These are phyloP conservation scores for Durusdinium trenchii DNA, from an alignment of 73 alveolate genomes.

Conservation along the genomic window DNA sequence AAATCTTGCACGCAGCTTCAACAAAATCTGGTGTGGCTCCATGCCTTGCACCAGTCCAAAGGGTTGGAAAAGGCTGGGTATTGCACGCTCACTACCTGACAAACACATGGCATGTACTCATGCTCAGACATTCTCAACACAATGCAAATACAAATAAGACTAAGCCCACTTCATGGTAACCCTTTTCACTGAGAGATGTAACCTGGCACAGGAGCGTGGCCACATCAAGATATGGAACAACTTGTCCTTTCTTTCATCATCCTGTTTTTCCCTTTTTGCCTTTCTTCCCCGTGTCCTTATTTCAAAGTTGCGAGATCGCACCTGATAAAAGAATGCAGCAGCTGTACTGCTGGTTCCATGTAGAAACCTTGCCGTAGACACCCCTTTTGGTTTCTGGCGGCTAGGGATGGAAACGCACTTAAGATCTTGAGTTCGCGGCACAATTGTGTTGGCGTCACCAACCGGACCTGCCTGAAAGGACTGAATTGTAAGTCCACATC, in stretches of 20 bases:
- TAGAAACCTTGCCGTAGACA: not conserved
- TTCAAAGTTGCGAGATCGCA: not conserved
- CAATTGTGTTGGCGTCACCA: not conserved
- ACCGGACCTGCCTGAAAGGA: not conserved
- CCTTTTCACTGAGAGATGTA: conserved; percentile 65
- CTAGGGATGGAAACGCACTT: not conserved
- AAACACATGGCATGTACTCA: not conserved
- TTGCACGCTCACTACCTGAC: conserved; percentile 74
- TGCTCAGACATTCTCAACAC: not conserved
- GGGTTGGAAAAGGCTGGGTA: conserved; percentile 71
- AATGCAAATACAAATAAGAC: not conserved
- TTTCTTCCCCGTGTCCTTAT: no score
- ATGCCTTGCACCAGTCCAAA: conserved; percentile 83
- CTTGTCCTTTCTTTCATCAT: no score
- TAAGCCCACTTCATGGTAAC: conserved; percentile 40
- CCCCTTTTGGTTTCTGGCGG: not conserved
- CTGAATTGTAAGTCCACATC: not conserved
- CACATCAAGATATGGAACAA: not conserved
- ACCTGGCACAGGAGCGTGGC: not conserved
- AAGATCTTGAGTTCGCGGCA: not conserved
- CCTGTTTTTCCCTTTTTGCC: no score
- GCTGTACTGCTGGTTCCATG: conserved; percentile 96
- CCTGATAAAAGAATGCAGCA: conserved; percentile 94
- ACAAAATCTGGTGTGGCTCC: not conserved
- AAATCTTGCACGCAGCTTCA: not conserved